Evolutionary conservation across 1,139 yeast species (phyloP), one percentile per base, ranked within the genome.

Genomic region (Pichia inconspicua): DNA sequence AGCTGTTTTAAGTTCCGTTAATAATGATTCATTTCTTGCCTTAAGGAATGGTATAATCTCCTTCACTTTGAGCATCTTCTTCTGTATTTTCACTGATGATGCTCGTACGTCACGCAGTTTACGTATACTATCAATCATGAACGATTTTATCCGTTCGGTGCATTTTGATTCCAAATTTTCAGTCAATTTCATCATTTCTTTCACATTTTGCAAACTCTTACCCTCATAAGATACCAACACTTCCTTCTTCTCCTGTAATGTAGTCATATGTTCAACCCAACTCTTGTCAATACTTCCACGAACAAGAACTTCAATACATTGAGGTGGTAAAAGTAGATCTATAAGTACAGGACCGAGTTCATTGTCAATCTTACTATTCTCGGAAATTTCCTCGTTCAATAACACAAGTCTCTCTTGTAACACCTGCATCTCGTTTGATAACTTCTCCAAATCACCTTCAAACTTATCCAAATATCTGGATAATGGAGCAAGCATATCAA

Each of bases 31-130:
- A 52, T 85, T 78, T 45, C 78, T 77, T 4, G 65, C 57, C 8
- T 69, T 64, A 36, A 92, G 64, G 55, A 85, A 89, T 3, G 67
- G 67, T 58, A 68, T 85, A 1, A 80, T 71, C 45, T 83, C 88
- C 52, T 77, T 77, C 17, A 80, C 79, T 34, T 72, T 70, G 7
- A 87, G 64, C 48, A 92, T 66, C 34, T 76, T 77, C 45, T 74
- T 73, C 62, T 92, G 97, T n/a, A 90, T 71, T 0, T 73, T 71
- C 60, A 87, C 96, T 0, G 95, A 83, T 1, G 87, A 75, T 1
- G 70, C 60, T 19, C 72, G 70, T 12, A 73, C 62, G 4, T 72
- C 74, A 49, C 97, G 70, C 31, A 90, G 66, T 31, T 67, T 61
- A 57, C 84, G 83, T 52, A 90, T 84, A 55, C 82, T 77, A 5